Evolutionary conservation across 768 basidiomycete species (phyloP).

Genomic region (Tulasnella sp.): DNA sequence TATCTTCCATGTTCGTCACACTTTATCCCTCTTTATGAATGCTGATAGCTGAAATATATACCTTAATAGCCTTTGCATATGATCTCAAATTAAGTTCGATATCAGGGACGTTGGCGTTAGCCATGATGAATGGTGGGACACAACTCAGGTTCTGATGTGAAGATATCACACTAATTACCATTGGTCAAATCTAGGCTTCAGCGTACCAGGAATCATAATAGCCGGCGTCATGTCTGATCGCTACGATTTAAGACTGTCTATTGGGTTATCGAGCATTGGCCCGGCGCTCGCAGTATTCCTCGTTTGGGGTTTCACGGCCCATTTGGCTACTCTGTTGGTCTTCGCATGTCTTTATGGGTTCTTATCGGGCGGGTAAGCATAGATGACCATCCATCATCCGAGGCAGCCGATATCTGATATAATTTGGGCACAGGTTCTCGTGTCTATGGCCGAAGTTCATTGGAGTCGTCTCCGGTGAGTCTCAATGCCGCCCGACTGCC

Average conservation of each 20-base stretch:
- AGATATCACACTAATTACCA: too few relatives aligned
- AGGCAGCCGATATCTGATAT: too few relatives aligned
- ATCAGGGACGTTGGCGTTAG: constrained; percentile 4
- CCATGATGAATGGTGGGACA: constrained; percentile 12
- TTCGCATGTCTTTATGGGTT: constrained; percentile 13
- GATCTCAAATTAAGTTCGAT: constrained; percentile 7
- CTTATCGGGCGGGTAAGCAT: constrained; percentile 2
- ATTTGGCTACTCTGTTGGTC: neutral
- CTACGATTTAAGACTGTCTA: neutral
- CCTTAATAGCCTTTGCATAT: neutral
- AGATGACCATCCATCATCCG: too few relatives aligned
- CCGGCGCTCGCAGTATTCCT: neutral
- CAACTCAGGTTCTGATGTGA: too few relatives aligned
- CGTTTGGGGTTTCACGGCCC: constrained; percentile 11
- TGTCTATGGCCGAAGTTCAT: constrained; percentile 12
- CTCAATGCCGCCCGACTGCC: too few relatives aligned
- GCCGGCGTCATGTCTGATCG: constrained; percentile 3
- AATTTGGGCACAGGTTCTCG: neutral
- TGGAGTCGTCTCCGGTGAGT: neutral
- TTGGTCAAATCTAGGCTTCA: too few relatives aligned
- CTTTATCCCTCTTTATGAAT: neutral
- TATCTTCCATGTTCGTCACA: constrained; percentile 6
- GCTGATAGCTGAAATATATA: neutral
- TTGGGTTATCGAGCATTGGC: neutral
- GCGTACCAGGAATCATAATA: constrained; percentile 1